Evolutionary conservation across 2,329 filamentous ascomycete genomes (phyloP).

Genomic region (Anthostomella pinea): DNA sequence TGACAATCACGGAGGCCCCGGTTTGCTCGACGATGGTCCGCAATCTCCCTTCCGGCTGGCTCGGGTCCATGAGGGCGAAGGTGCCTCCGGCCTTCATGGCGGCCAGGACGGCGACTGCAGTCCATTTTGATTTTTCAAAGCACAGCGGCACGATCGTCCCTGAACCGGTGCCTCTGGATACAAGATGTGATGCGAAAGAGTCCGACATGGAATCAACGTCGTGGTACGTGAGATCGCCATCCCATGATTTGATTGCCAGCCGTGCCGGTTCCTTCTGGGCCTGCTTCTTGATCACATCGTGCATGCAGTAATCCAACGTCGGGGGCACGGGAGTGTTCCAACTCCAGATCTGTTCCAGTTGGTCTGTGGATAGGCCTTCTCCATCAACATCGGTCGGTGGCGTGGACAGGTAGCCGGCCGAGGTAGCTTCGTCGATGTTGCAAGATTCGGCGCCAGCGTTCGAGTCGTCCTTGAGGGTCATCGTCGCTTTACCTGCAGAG

Average conservation of each 20-base stretch:
- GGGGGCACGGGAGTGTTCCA: conserved; percentile 45
- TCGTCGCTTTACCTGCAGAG: conserved; percentile 4
- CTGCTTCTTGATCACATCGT: conserved; percentile 43
- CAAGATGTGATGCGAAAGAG: conserved; percentile 39
- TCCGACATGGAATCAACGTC: conserved; percentile 43
- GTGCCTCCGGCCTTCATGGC: conserved; percentile 49
- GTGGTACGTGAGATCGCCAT: conserved; percentile 45
- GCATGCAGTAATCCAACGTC: conserved; percentile 42
- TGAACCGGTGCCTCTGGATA: conserved; percentile 33
- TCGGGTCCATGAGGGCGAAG: conserved; percentile 46
- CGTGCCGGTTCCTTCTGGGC: conserved; percentile 36
- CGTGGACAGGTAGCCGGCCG: conserved; percentile 21
- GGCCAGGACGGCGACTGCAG: conserved; percentile 42
- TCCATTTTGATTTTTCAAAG: conserved; percentile 49
- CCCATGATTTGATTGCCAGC: conserved; percentile 48
- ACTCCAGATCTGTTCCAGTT: conserved; percentile 44
- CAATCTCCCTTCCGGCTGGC: conserved; percentile 44
- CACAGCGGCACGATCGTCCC: conserved; percentile 48
- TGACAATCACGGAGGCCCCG: conserved; percentile 37
- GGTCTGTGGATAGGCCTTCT: conserved; percentile 29
- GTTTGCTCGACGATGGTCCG: conserved; percentile 45
- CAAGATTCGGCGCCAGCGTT: conserved; percentile 15
- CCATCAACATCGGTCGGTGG: conserved; percentile 29
- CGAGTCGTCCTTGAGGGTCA: conserved; percentile 11
- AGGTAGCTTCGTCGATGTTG: conserved; percentile 21